Evolutionary conservation across 305 asterid genomes (phyloP), one percentile per base, ranked within the genome.

Genomic region (Fraxinus greggii): DNA sequence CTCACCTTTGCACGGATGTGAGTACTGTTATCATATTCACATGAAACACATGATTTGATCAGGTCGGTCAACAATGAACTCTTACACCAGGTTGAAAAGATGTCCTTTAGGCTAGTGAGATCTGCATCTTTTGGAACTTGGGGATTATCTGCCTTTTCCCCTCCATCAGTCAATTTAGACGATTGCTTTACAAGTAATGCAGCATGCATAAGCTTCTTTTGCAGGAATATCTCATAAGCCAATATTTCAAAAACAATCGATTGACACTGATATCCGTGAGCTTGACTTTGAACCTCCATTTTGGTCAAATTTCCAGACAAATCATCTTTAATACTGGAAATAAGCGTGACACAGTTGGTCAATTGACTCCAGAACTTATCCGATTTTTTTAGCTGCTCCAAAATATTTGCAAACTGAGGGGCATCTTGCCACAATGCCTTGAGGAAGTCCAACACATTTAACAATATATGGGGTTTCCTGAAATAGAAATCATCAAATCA

Each of bases 341-440:
- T 70, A 80, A 88, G 88, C 87, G 84, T 82, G 45, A 90, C 88
- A 83, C 92, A 86, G 83, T 80, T 83, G 81, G 95, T 89, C 87
- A 93, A 84, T 65, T 87, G 93, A 83, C 83, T 87, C 99, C 99
- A 97, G 87, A 95, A 97, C 56, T 82, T 83, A 59, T 89, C 93
- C 3, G 94, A 87, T 63, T 73, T 79, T 91, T 87, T 92, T 72
- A 97, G 84, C 88, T 78, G 88, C 87, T 88, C 94, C 95, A 97
- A 86, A 33, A 87, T 86, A 87, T 90, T 87, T 81, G 89, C 82
- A 82, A 91, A 97, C 86, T 92, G 97, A 79, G 94, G 95, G 48
- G 97, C 98, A 83, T 94, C 94, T 93, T 91, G 97, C 99, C 99
- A 97, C 89, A 97, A 86, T 79, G 96, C 92, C 90, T 91, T 92